Base-by-base conservation (phyloP, 169 alveolate species). In the Sarcocystis neurona region DNA sequence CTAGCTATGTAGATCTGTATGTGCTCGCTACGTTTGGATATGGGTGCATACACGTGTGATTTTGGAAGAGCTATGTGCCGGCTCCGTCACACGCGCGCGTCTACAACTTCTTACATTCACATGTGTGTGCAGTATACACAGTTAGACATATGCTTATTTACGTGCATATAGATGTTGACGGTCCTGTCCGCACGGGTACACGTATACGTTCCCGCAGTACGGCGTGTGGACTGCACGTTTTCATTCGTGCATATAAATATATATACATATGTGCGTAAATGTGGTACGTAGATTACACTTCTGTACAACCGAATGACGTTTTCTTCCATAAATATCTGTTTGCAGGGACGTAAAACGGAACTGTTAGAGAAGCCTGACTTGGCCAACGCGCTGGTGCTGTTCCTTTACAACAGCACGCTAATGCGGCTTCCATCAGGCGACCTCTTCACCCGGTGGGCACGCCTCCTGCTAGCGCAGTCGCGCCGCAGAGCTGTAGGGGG, bases 311-410 rank as follows among this genome's bases (percentile, higher is more conserved):
- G n/a, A 3, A 34, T 34, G 70, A 20, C 70, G 8, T 58, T 4
- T 63, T 15, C n/a, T n/a, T 63, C 46, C 75, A 2, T 15, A 20
- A 12, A 43, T 18, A 8, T 50, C 75, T 63, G 75, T 5, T n/a
- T 5, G 41, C 75, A 63, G 75, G 75, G 6, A 20, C 75, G 75
- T 15, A 15, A 63, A 15, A 4, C 0, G 6, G 75, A 63, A n/a
- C 32, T 63, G 20, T 18, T 63, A 20, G 75, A 63, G 44, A 63
- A n/a, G 20, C 75, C 20, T 4, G 75, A 63, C 43, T 15, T 63
- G 39, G 75, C 46, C 27, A 63, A 63, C n/a, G 75, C 75, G 43
- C 75, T 63, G 43, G 44, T 63, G 39, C 75, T 63, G n/a, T 63
- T 63, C 43, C 75, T 63, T 20, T 63, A 63, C 41, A 63, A 63